These are phyloP conservation scores for Neofusicoccum cordaticola DNA, from an alignment of 2,329 filamentous ascomycete genomes.

Conservation along the genomic window DNA sequence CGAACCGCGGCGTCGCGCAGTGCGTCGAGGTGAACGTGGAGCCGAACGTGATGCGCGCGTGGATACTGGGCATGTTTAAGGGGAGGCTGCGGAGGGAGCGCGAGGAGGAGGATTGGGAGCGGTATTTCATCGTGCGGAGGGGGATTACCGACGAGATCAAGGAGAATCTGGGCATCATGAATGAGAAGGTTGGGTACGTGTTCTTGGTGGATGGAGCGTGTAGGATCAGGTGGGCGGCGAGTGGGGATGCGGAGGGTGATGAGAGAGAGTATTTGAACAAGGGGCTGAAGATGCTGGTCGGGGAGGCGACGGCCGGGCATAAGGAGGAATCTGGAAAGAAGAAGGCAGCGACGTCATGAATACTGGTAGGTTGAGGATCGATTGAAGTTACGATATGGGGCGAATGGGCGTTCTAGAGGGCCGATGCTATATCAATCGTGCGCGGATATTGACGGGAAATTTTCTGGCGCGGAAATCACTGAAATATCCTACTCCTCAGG, in stretches of 20 bases:
- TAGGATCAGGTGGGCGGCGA: conserved; percentile 91
- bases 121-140: conserved; percentile 59
- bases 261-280: conserved; percentile 67
- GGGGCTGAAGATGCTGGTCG: conserved; percentile 61
- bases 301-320: conserved; percentile 44
- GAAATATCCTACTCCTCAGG: background rate
- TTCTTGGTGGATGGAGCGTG: conserved; percentile 87
- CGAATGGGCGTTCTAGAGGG: no score
- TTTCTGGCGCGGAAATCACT: background rate
- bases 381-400: no score
- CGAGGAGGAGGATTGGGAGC: conserved; percentile 51
- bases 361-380: no score
- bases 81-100: conserved; percentile 48
- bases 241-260: conserved; percentile 62
- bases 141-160: conserved; percentile 56
- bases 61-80: conserved; percentile 56
- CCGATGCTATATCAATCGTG: no score
- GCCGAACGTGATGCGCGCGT: conserved; percentile 66
- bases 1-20: conserved; percentile 60
- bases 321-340: conserved; percentile 24
- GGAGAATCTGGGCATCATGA: conserved; percentile 67
- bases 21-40: conserved; percentile 85
- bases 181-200: conserved; percentile 89
- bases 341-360: background rate
- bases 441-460: no score